Conservation (phyloP, 441 rosid species). For the Biscutella laevigata region DNA sequence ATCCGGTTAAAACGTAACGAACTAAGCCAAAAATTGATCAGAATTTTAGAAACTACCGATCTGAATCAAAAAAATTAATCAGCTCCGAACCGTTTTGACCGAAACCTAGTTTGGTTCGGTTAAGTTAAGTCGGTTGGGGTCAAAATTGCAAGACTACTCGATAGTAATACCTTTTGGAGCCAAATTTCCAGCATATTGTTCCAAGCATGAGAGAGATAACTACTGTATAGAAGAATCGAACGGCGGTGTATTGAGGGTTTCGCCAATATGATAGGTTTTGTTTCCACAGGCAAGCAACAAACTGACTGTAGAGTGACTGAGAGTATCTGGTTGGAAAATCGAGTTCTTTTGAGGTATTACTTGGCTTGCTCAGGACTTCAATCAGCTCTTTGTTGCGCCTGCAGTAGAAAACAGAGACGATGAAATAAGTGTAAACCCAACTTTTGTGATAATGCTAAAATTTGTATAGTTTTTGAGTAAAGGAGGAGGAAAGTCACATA, state of each 20-base stretch:
- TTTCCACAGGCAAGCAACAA: conserved; percentile 88
- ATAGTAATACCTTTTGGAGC: conserved; percentile 59
- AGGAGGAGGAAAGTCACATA: conserved; percentile 25
- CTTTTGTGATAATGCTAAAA: neutral
- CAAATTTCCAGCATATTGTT: conserved; percentile 89
- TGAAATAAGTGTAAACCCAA: neutral
- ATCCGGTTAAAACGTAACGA: too few species aligned
- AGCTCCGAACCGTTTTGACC: too few species aligned
- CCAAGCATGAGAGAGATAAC: conserved; percentile 92
- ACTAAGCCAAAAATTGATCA: too few species aligned
- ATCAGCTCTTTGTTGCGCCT: conserved; percentile 66
- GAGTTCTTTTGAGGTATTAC: conserved; percentile 44
- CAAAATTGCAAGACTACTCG: too few species aligned
- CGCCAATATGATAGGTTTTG: conserved; percentile 94
- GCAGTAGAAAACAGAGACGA: conserved; percentile 19
- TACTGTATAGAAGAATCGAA: conserved; percentile 87
- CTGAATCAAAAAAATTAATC: too few species aligned
- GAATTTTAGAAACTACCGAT: too few species aligned
- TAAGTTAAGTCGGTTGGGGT: too few species aligned
- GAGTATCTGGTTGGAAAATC: conserved; percentile 76
- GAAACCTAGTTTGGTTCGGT: too few species aligned
- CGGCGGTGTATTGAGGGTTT: conserved; percentile 92
- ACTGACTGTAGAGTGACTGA: conserved; percentile 61
- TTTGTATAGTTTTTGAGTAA: conserved; percentile 4
- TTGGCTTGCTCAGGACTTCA: conserved; percentile 76